Base-by-base conservation (phyloP, 176 grass and related monocot species). In the Hordeum marinum region DNA sequence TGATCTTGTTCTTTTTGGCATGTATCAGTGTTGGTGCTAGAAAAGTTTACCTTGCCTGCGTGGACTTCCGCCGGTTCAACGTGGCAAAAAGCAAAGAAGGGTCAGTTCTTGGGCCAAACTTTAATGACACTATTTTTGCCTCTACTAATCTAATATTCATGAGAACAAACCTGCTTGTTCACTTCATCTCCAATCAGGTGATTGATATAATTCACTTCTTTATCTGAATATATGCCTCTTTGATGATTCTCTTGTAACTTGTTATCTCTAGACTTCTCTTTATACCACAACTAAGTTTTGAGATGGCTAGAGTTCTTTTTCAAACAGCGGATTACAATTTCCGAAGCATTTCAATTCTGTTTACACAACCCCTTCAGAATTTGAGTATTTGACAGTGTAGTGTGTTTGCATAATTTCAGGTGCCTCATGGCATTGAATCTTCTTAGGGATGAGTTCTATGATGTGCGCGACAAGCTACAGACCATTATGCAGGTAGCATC, bases 401-500 rank as follows among this genome's bases (percentile, higher is more conserved):
- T 8, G 3, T 66, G 10, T 66, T 57, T 80, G 68, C 68, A 75
- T 76, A 54, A 75, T 84, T 75, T 50, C 80, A 97, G 94, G 76
- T 97, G 92, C 72, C 57, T 94, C 26, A 88, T 74, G 80, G 83
- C 88, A 39, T 80, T 94, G 80, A 37, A 87, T 78, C 36, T 92
- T 76, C 79, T 97, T 36, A 90, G 77, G 80, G 83, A 67, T 80
- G 88, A 97, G 76, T 97, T 90, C 91, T 83, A 74, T 89, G 89
- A 83, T 68, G 23, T 90, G 15, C 80, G 79, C 31, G 90, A 75
- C 81, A 94, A 92, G 78, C 90, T 97, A 63, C 84, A 79, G 64
- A 80, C 72, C 52, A 94, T 97, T 92, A 76, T 97, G 81, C 92
- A 97, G 94, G 94, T 97, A 89, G n/a, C 50, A 64, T 34, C 21